Conservation (phyloP, 2,329 filamentous ascomycete species). For the Claviceps citrina region DNA sequence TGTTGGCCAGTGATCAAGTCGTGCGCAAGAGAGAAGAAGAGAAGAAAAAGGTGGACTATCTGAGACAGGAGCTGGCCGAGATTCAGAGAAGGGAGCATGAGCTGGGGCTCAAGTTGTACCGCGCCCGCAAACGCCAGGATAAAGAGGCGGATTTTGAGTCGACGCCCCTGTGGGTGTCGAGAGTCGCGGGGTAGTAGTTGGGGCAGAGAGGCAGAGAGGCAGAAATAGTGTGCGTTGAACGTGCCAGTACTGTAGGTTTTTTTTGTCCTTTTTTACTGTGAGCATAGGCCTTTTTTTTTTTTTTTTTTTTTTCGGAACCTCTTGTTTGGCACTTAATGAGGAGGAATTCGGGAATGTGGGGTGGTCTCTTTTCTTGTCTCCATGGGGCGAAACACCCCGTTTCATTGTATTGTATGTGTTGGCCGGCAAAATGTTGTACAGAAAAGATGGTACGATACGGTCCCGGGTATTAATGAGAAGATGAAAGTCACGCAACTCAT, state of each 20-base stretch:
- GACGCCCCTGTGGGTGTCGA: constrained; percentile 61
- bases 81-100: constrained; percentile 66
- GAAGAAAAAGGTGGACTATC: constrained; percentile 49
- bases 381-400: too few relatives aligned
- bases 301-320: too few relatives aligned
- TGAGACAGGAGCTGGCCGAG: constrained; percentile 54
- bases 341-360: too few relatives aligned
- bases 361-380: too few relatives aligned
- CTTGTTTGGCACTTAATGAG: too few relatives aligned
- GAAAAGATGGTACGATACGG: too few relatives aligned
- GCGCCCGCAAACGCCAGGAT: constrained; percentile 61
- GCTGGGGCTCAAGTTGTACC: constrained; percentile 56
- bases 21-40: constrained; percentile 37
- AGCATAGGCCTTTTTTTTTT: background rate
- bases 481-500: too few relatives aligned
- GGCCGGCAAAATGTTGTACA: too few relatives aligned
- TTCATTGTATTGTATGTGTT: too few relatives aligned
- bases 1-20: constrained; percentile 52
- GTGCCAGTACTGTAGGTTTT: background rate
- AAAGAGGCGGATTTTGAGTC: constrained; percentile 49
- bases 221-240: too few relatives aligned
- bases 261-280: too few relatives aligned
- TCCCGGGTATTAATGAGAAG: too few relatives aligned
- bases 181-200: constrained; percentile 46
- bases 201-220: background rate